Conservation (phyloP, 495 filamentous ascomycete genomes). For the Neurospora sp. region DNA sequence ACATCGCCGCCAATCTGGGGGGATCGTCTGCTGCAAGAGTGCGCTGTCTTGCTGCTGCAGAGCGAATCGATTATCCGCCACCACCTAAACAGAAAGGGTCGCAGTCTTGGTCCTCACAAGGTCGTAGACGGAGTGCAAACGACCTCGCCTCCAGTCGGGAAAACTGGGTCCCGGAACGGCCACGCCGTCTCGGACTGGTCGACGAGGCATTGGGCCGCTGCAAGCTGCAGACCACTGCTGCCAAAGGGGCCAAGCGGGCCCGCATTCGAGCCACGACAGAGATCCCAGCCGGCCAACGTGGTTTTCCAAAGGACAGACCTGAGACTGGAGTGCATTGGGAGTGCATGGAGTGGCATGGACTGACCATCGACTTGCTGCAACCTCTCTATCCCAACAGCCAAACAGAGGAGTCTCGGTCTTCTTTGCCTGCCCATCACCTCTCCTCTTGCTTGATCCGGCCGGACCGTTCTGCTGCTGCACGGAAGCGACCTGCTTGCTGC, state of each 20-base stretch:
- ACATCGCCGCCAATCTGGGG: background rate
- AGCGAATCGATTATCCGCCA: slow-evolving; percentile 12
- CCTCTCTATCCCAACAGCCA: too few relatives aligned
- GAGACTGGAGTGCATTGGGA: background rate
- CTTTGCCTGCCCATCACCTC: background rate
- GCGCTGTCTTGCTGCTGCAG: slow-evolving; percentile 1
- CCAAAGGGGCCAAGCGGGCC: slow-evolving; percentile 24
- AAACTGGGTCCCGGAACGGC: slow-evolving; percentile 21
- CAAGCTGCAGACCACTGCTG: slow-evolving; percentile 40
- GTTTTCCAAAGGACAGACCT: background rate
- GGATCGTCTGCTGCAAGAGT: background rate
- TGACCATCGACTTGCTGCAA: background rate
- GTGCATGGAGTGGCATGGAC: background rate
- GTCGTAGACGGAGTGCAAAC: background rate
- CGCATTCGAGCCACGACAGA: slow-evolving; percentile 55
- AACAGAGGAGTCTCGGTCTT: too few relatives aligned
- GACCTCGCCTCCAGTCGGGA: slow-evolving; percentile 6
- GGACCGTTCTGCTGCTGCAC: slow-evolving; percentile 4
- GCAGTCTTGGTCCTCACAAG: background rate
- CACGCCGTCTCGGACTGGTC: slow-evolving; percentile 31
- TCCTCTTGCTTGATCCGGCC: background rate
- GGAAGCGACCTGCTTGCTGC: background rate
- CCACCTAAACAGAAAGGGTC: slow-evolving; percentile 7
- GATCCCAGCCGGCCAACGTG: slow-evolving; percentile 13
- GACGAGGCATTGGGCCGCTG: slow-evolving; percentile 38